Conservation (phyloP, 1,284 basidiomycete species). For the Rugosomyces carneus region DNA sequence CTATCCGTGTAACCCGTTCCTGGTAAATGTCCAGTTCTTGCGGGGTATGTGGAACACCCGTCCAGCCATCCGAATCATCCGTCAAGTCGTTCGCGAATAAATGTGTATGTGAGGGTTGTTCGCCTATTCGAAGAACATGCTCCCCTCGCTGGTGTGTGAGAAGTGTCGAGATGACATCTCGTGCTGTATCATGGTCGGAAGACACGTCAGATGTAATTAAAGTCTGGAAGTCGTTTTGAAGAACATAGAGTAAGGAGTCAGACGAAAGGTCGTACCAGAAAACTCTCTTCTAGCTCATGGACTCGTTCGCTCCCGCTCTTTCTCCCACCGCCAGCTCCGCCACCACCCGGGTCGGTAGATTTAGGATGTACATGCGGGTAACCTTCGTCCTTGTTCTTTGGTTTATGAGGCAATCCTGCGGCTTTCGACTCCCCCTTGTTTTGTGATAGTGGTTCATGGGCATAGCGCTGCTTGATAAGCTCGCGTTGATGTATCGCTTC, state of each 20-base stretch:
- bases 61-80: conserved; percentile 44
- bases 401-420: conserved; percentile 26
- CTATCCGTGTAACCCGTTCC: conserved; percentile 36
- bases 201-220: conserved; percentile 40
- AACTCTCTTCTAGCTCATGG: conserved; percentile 48
- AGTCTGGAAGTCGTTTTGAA: conserved; percentile 28
- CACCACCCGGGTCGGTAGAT: conserved; percentile 1
- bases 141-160: conserved; percentile 64
- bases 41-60: conserved; percentile 42
- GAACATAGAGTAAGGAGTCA: not conserved
- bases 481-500: conserved; percentile 65
- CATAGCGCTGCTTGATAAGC: conserved; percentile 49
- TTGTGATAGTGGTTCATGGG: conserved; percentile 3
- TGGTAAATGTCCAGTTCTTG: conserved; percentile 48
- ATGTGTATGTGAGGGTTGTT: conserved; percentile 46
- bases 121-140: conserved; percentile 64
- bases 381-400: conserved; percentile 27
- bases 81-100: conserved; percentile 48
- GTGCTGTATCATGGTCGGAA: conserved; percentile 45
- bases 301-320: conserved; percentile 21
- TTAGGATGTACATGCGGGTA: conserved; percentile 6
- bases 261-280: conserved; percentile 44
- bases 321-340: not conserved
- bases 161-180: conserved; percentile 57
- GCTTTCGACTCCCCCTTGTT: conserved; percentile 33